Evolutionary conservation across 306 rosid species (phyloP).

Genomic region (Lithocarpus polystachyus): DNA sequence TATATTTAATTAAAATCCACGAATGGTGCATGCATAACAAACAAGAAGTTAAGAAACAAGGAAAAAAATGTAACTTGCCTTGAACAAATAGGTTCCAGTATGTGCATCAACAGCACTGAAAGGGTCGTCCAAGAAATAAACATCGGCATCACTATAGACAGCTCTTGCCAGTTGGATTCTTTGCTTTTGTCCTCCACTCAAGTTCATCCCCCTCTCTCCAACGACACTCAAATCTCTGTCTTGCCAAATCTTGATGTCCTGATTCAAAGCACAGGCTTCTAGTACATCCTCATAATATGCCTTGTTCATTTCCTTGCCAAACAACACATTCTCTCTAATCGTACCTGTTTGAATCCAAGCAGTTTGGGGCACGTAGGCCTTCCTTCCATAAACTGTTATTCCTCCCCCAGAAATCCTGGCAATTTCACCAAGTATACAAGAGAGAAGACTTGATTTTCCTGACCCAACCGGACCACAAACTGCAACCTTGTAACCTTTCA

Average conservation of each 20-base stretch:
- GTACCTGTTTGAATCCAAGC: conserved; percentile 96
- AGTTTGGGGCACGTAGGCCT: conserved; percentile 86
- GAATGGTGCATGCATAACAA: conserved; percentile 2
- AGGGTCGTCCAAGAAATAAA: conserved; percentile 87
- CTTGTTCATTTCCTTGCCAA: conserved; percentile 62
- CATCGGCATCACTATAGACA: conserved; percentile 71
- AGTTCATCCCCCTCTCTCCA: no score
- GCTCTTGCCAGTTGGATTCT: conserved; percentile 91
- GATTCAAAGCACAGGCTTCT: conserved; percentile 73
- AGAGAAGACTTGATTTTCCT: conserved; percentile 82
- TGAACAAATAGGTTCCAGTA: conserved; percentile 62
- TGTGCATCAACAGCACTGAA: conserved; percentile 95
- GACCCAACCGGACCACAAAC: conserved; percentile 86
- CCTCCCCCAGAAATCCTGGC: conserved; percentile 65
- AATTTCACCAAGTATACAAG: conserved; percentile 71
- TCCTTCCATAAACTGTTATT: conserved; percentile 51
- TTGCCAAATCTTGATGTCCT: conserved; percentile 68
- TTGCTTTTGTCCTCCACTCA: no score
- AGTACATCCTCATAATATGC: conserved; percentile 59
- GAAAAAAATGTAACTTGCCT: conserved; percentile 36
- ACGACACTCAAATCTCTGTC: conserved; percentile 71
- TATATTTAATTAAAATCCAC: conserved; percentile 7
- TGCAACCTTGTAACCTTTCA: conserved; percentile 77
- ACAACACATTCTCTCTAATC: conserved; percentile 76
- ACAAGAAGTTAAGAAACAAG: background rate